These are phyloP conservation scores for Pestalotiopsis sp. DNA, from an alignment of 2,329 filamentous ascomycete genomes.

Conservation along the genomic window DNA sequence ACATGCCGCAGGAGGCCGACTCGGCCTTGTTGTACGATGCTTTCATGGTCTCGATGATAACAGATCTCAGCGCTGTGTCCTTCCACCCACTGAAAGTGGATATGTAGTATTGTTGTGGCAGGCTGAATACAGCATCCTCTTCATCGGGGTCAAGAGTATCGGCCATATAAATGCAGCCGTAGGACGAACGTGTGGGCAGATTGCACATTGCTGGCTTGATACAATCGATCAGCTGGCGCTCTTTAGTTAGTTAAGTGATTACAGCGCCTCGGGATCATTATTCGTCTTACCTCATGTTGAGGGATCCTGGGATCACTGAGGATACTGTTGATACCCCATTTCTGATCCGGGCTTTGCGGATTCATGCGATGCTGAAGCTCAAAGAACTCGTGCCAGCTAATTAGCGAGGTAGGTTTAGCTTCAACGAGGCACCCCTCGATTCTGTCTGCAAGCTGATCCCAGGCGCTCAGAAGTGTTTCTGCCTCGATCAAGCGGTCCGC, in stretches of 20 bases:
- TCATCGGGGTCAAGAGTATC: not conserved
- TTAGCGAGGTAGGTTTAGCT: not conserved
- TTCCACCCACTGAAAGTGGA: conserved; percentile 9
- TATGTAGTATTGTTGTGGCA: conserved; percentile 10
- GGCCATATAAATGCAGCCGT: conserved; percentile 6
- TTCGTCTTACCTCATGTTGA: not conserved
- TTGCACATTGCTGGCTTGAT: conserved; percentile 7
- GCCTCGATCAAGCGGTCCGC: conserved; percentile 6
- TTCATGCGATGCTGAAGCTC: conserved; percentile 1
- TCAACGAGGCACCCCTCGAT: not conserved
- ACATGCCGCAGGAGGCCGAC: not conserved
- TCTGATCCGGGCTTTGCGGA: not conserved
- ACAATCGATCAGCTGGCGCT: not conserved
- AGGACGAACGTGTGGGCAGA: conserved; percentile 5
- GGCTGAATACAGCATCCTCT: not conserved
- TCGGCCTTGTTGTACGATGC: not conserved
- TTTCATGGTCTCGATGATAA: not conserved
- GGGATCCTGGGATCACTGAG: conserved; percentile 5
- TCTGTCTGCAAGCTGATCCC: not conserved
- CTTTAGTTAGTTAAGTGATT: not conserved
- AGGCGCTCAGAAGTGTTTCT: not conserved
- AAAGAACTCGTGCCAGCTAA: not conserved
- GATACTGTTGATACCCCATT: conserved; percentile 2
- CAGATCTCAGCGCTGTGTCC: not conserved
- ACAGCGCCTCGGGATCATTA: not conserved